Base-by-base conservation (phyloP, 352 stramenopile genomes). In the Phytopythium chamaehyphon region DNA sequence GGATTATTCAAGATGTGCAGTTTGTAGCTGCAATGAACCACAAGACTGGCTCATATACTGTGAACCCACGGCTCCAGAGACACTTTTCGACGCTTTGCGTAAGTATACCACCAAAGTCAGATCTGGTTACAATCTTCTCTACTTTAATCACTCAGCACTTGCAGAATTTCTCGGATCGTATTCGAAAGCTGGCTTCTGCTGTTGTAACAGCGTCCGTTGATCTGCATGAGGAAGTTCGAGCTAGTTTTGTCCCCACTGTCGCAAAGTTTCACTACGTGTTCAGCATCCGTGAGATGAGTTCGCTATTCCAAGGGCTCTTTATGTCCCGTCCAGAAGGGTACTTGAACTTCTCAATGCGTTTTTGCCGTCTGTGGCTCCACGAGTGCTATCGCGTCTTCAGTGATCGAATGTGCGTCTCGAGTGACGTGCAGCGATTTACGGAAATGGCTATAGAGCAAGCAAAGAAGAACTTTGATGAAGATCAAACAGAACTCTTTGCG, bases 231-330 rank as follows among this genome's bases (percentile, higher is more conserved):
- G 76, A 87, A 11, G 80, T 96, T 6, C 63, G 67, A 2, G 31
- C 64, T 4, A 85, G 82, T 16, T 98, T 98, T 57, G 50, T 97
- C 1, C 86, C 88, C 0, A 96, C 80, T 0, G 87, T 89, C n/a
- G 77, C 84, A 3, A 98, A 98, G 49, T 96, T 95, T 37, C 88
- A 97, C 58, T 97, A 98, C 50, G 73, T 95, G 2, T 98, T 98
- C 64, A 97, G 85, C 56, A 81, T 98, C 59, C 74, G 92, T 12
- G 90, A 98, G 42, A 51, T 98, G 9, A 79, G 74, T 6, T 78
- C 81, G 2, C 55, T 98, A 14, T 95, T 97, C 51, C 84, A 96
- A 59, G 89, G 91, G 0, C 53, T 98, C 1, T 84, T 86, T 12
- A 64, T 82, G 26, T 60, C 83, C 0, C 68, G 71, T 2, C 76